A percentile compares a stretch with the other conserved stretches of the same genome.
These are phyloP conservation scores for Durotheca rogersii DNA, from an alignment of 495 filamentous ascomycete genomes.

Conservation along the genomic window DNA sequence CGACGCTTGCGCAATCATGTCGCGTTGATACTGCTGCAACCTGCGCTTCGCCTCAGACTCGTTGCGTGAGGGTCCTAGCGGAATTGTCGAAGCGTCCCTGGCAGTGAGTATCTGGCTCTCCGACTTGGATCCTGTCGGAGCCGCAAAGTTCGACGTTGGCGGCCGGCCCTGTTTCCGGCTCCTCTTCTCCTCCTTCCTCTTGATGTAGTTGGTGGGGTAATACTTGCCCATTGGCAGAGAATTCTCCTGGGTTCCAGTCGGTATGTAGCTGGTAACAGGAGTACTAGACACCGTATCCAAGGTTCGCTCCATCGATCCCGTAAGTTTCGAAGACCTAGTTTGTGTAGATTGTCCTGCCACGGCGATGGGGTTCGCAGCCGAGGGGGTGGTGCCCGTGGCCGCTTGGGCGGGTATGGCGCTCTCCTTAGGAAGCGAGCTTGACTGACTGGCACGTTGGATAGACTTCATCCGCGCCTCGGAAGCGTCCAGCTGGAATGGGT, in stretches of 20 bases:
- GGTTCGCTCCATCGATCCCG: constrained; percentile 3
- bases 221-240: constrained; percentile 55
- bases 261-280: constrained; percentile 46
- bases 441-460: constrained; percentile 32
- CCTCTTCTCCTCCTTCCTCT: constrained; percentile 35
- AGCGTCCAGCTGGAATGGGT: constrained; percentile 44
- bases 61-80: constrained; percentile 32
- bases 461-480: constrained; percentile 40
- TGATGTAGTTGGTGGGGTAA: constrained; percentile 55
- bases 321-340: constrained; percentile 10
- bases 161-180: constrained; percentile 17
- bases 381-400: constrained; percentile 9
- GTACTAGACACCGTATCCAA: constrained; percentile 30
- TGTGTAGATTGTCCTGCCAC: constrained; percentile 22
- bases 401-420: not conserved
- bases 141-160: constrained; percentile 15
- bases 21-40: constrained; percentile 60
- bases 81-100: constrained; percentile 11
- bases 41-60: constrained; percentile 50
- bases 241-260: constrained; percentile 38
- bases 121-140: constrained; percentile 25
- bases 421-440: constrained; percentile 11
- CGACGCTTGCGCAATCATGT: constrained; percentile 58
- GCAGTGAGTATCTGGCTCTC: constrained; percentile 37
- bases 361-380: constrained; percentile 13